phyloP scores from a whole-genome alignment of 129 eudicot genomes.

The Dittrichia graveolens region DNA sequence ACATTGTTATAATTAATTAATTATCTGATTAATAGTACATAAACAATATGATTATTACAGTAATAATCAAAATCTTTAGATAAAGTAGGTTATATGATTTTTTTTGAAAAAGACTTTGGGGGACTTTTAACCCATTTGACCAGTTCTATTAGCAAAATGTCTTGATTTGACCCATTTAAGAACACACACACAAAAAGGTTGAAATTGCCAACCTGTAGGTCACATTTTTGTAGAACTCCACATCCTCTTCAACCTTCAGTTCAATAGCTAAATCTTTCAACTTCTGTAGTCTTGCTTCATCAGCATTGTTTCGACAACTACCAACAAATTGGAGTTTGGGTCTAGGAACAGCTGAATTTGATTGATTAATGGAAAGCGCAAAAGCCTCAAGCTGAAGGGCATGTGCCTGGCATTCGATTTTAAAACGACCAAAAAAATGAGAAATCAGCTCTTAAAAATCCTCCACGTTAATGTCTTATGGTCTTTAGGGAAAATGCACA shows the following conservation, averaged over 20 bases:
- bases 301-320: constrained; percentile 92
- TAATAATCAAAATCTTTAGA: too few species aligned
- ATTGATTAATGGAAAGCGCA: constrained; percentile 57
- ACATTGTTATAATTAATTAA: too few species aligned
- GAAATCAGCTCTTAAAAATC: constrained; percentile 2
- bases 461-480: constrained; percentile 33
- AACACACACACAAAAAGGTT: too few species aligned
- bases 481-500: constrained; percentile 39
- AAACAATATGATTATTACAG: too few species aligned
- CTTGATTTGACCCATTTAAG: not conserved
- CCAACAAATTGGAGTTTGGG: constrained; percentile 94
- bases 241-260: constrained; percentile 66
- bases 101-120: too few species aligned
- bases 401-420: constrained; percentile 61
- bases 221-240: constrained; percentile 87
- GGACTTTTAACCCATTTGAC: too few species aligned
- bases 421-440: constrained; percentile 11
- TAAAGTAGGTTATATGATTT: too few species aligned
- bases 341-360: constrained; percentile 52
- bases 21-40: too few species aligned
- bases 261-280: constrained; percentile 70
- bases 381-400: constrained; percentile 90
- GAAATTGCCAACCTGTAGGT: constrained; percentile 60
- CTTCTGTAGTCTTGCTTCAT: constrained; percentile 81
- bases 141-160: too few species aligned